These are phyloP conservation scores for Fusarium sp. DNA, from an alignment of 2,329 filamentous ascomycete genomes.

Conservation along the genomic window DNA sequence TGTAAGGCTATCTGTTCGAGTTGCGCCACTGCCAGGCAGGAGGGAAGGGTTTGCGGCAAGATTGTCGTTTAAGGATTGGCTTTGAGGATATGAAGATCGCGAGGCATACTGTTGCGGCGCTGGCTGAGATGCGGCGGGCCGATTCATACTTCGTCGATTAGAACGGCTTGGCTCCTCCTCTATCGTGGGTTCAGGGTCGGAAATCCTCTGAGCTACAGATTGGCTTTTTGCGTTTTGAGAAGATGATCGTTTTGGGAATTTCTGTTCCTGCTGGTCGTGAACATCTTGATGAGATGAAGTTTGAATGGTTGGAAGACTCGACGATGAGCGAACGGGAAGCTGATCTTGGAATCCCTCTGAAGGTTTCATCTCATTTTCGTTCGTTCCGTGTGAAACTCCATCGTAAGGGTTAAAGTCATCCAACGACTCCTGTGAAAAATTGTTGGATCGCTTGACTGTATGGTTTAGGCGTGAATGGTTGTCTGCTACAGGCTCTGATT, in stretches of 20 bases:
- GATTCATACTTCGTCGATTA: constrained; percentile 38
- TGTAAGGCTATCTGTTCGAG: constrained; percentile 80
- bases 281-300: constrained; percentile 66
- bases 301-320: constrained; percentile 68
- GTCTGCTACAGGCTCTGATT: constrained; percentile 73
- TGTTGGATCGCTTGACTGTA: constrained; percentile 63
- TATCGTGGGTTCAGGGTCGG: constrained; percentile 44
- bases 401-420: constrained; percentile 63
- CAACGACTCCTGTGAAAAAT: constrained; percentile 61
- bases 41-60: constrained; percentile 66
- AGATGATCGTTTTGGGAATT: constrained; percentile 68
- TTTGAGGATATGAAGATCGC: constrained; percentile 47
- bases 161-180: constrained; percentile 64
- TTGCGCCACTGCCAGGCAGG: constrained; percentile 75
- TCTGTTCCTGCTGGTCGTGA: constrained; percentile 45
- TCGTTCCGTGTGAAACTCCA: constrained; percentile 52
- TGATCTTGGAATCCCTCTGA: constrained; percentile 51
- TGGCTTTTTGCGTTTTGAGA: constrained; percentile 65
- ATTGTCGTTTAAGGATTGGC: constrained; percentile 49
- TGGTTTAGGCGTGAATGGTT: constrained; percentile 72
- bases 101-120: constrained; percentile 49
- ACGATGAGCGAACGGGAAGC: constrained; percentile 53
- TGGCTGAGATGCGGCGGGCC: constrained; percentile 38
- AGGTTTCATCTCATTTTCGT: constrained; percentile 40
- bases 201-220: constrained; percentile 54